Base-by-base conservation (phyloP, 2,329 filamentous ascomycete genomes). In the Paracoccidioides brasiliensis region DNA sequence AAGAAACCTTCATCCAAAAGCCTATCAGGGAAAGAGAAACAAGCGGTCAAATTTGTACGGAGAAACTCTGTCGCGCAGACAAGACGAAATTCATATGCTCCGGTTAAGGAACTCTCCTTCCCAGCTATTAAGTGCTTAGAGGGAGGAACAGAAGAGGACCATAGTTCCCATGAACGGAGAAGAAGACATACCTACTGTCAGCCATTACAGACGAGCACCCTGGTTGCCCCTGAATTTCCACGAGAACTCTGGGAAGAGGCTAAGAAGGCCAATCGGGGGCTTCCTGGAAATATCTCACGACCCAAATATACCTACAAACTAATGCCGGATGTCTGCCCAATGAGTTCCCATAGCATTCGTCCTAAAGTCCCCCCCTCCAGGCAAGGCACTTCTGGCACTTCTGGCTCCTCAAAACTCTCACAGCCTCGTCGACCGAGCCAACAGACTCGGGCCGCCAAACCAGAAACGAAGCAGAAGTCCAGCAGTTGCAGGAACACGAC, bases 161-260 rank as follows among this genome's bases (percentile, higher is more conserved):
- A 62, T 37, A 62, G 56, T 41, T 57, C 60, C 32, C 60, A 64
- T 7, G 54, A 58, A 35, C 67, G 64, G 15, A 58, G 56, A 55
- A 66, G 71, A 58, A 64, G 71, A 54, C 71, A 73, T 60, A 73
- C 71, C 12, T 71, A 72, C 53, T 70, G 70, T 32, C 69, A 70
- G 15, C 62, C 64, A n/a, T 41, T 52, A 22, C 50, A 10, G 9
- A 15, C 37, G 22, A n/a, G 12, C 12, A 22, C 38, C 8, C 37
- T 28, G 15, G 38, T 41, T 32, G 28, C 50, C 37, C 50, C 50
- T 33, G 10, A 33, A 3, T 28, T 52, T 40, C 50, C 50, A 33
- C 14, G n/a, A 12, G 37, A 41, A 14, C 33, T 52, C 14, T 15
- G 38, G 15, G 38, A 52, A 43, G 50, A 52, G 50, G 50, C 50